Evolutionary conservation across 305 asterid species (phyloP).

Genomic region (Fraxinus velutina): DNA sequence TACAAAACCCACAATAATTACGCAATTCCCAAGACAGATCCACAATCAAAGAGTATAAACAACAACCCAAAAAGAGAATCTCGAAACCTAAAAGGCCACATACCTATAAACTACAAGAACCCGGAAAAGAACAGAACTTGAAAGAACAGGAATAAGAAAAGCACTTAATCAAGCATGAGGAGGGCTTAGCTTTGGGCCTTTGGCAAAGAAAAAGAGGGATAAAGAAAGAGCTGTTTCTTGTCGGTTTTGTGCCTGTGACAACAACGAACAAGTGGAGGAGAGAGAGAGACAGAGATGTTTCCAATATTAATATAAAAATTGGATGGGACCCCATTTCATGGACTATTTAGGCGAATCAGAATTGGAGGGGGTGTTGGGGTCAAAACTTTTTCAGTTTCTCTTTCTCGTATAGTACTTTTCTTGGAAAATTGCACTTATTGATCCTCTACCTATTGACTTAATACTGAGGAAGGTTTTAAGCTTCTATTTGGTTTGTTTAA

Average conservation of each 20-base stretch:
- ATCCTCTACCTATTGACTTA: background rate
- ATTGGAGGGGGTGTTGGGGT: conserved; percentile 4
- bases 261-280: conserved; percentile 1
- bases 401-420: background rate
- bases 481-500: background rate
- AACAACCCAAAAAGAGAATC: background rate
- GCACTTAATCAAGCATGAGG: background rate
- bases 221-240: conserved; percentile 2
- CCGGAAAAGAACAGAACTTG: background rate
- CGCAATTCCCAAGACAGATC: conserved; percentile 1
- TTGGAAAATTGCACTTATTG: background rate
- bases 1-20: background rate
- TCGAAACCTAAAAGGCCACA: background rate
- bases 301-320: background rate
- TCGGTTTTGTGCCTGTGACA: background rate
- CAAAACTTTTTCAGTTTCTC: background rate
- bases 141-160: background rate
- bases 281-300: background rate
- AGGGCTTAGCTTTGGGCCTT: background rate
- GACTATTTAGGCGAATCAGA: background rate
- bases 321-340: background rate
- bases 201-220: background rate
- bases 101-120: background rate
- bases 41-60: background rate
- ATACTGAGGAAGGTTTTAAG: background rate